phyloP scores from a whole-genome alignment of 2,329 filamentous ascomycete genomes.

The Akanthomyces dipterigenus region DNA sequence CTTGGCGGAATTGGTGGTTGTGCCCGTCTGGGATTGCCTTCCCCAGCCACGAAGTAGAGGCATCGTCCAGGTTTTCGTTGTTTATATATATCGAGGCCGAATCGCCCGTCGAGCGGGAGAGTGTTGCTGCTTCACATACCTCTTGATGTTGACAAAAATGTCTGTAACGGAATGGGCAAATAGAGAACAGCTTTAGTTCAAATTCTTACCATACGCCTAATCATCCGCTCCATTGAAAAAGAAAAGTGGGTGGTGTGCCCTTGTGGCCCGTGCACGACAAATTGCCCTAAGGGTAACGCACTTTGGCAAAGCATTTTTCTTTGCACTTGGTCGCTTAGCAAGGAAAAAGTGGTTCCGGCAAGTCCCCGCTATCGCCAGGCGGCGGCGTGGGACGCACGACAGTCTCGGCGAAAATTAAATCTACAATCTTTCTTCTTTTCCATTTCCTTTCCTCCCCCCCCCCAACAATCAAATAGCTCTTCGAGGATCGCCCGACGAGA shows the following conservation, averaged over 20 bases:
- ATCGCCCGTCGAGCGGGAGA: conserved; percentile 22
- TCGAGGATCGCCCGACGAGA: conserved; percentile 63
- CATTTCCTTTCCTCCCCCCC: conserved; percentile 18
- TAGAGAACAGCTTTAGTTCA: not conserved
- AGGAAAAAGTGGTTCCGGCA: not conserved
- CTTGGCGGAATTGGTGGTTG: conserved; percentile 3
- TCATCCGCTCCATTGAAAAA: conserved; percentile 4
- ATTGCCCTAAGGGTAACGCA: conserved; percentile 34
- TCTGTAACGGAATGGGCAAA: conserved; percentile 2
- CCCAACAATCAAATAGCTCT: conserved; percentile 42
- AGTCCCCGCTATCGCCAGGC: conserved; percentile 7
- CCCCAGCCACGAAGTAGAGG: conserved; percentile 48
- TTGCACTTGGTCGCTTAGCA: conserved; percentile 1
- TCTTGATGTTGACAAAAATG: conserved; percentile 25
- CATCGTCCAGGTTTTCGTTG: conserved; percentile 29
- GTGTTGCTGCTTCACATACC: conserved; percentile 35
- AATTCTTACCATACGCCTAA: not conserved
- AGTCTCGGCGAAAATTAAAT: conserved; percentile 5
- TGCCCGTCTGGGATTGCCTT: conserved; percentile 49
- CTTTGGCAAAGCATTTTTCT: not conserved
- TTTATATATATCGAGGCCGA: conserved; percentile 17
- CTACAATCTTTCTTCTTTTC: conserved; percentile 19
- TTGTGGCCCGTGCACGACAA: conserved; percentile 36
- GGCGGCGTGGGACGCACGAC: conserved; percentile 19
- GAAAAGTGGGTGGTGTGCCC: conserved; percentile 29